phyloP scores from a whole-genome alignment of 2,329 filamentous ascomycete genomes.

The Ophiostoma australiae region DNA sequence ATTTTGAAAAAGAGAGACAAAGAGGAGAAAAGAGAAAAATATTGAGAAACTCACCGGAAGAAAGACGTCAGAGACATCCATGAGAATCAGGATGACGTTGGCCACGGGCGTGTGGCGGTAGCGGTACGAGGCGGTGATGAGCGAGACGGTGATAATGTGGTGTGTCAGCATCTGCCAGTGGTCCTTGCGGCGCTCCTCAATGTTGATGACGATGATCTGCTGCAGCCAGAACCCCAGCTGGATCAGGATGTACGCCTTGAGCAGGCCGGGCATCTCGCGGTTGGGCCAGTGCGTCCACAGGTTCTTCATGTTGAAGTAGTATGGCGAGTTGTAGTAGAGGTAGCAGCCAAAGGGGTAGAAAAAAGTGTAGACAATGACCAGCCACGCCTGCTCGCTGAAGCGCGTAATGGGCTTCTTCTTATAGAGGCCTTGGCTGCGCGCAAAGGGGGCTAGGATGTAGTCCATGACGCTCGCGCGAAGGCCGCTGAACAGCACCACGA shows the following conservation, averaged over 20 bases:
- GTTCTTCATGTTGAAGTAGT: constrained; percentile 69
- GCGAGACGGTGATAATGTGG: constrained; percentile 79
- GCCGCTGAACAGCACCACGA: constrained; percentile 79
- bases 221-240: constrained; percentile 93
- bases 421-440: constrained; percentile 64
- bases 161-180: constrained; percentile 94
- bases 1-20: background rate
- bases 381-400: constrained; percentile 92
- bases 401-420: constrained; percentile 72
- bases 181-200: constrained; percentile 91
- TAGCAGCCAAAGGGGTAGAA: constrained; percentile 88
- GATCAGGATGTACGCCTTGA: constrained; percentile 85
- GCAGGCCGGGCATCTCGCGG: constrained; percentile 65
- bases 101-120: constrained; percentile 85
- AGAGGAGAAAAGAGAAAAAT: constrained; percentile 8
- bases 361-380: constrained; percentile 73
- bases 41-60: constrained; percentile 70
- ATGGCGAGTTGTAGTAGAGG: constrained; percentile 70
- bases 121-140: constrained; percentile 77
- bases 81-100: constrained; percentile 81
- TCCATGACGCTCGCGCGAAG: constrained; percentile 82
- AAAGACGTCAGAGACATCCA: constrained; percentile 89
- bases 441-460: constrained; percentile 75
- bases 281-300: constrained; percentile 84
- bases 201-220: constrained; percentile 88